Evolutionary conservation across 306 rosid species (phyloP), one percentile per base, ranked within the genome.

Genomic region (Arachis stenosperma): DNA sequence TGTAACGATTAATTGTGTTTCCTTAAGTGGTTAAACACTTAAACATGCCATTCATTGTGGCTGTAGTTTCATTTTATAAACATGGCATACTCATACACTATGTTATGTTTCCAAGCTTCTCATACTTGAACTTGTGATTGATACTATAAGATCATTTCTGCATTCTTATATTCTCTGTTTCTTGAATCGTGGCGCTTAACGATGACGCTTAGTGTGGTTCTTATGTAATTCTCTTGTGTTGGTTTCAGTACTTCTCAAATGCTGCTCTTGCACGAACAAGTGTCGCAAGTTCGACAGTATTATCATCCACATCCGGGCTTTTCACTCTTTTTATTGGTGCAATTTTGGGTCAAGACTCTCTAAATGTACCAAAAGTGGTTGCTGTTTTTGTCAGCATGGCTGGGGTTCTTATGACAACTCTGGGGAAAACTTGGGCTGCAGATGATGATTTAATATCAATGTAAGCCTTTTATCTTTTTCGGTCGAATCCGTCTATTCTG

Each of bases 221-320:
- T 62, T 13, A 60, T 62, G 30, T 54, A 70, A 51, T 1, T 22
- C n/a, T 58, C 46, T 36, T 70, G 6, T 41, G 39, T 71, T 74
- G 29, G 15, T 83, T 87, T 77, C 93, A 95, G 99, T 95, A 95
- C 79, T 92, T 95, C 51, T 86, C 99, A 54, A 95, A 91, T 88
- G 98, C 99, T 70, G 99, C 99, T 29, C 98, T 95, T 43, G 99
- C 99, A 2, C 97, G 93, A 10, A 91, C 99, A 11, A 95, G 99
- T 82, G 99, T 95, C 36, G 99, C 98, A 40, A 95, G 99, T 65
- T 90, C 99, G 73, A 95, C 98, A 72, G 98, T 95, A 52, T 81
- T 95, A 75, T 91, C 99, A 68, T 91, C 99, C 76, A 95, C 99
- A 22, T 95, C 99, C 43, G 99, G 99, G 63, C 93, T 95, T 74